Evolutionary conservation across 331 rosid species (phyloP).

Genomic region (Quercus tomentella): DNA sequence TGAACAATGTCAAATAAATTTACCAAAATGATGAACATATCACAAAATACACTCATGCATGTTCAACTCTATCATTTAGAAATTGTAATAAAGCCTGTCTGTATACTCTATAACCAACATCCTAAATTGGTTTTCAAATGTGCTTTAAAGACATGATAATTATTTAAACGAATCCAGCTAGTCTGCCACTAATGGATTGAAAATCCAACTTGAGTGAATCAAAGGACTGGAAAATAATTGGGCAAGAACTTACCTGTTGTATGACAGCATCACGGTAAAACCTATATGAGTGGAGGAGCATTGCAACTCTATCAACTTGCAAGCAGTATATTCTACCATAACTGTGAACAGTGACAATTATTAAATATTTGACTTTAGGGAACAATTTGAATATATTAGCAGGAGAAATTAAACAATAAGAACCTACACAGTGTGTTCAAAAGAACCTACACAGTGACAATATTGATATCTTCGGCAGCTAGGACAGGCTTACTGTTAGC

Average conservation of each 20-base stretch:
- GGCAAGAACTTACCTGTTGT: constrained; percentile 70
- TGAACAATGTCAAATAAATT: not conserved
- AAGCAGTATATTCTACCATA: constrained; percentile 98
- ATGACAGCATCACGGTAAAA: constrained; percentile 97
- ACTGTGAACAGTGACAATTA: constrained; percentile 36
- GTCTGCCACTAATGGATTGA: not conserved
- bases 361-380: constrained; percentile 13
- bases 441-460: constrained; percentile 76
- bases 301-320: constrained; percentile 94
- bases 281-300: constrained; percentile 89
- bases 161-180: not conserved
- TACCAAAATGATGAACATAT: not conserved
- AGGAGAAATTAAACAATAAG: constrained; percentile 14
- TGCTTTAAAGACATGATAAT: not conserved
- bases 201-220: not conserved
- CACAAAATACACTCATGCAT: not conserved
- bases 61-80: not conserved
- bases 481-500: constrained; percentile 85
- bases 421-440: constrained; percentile 60
- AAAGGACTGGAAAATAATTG: constrained; percentile 6
- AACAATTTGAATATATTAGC: constrained; percentile 10
- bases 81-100: not conserved
- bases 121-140: not conserved
- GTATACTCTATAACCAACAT: not conserved
- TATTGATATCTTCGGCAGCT: constrained; percentile 77